Conservation (phyloP, 345 rosid genomes). For the Cardiospermum halicacabum region DNA sequence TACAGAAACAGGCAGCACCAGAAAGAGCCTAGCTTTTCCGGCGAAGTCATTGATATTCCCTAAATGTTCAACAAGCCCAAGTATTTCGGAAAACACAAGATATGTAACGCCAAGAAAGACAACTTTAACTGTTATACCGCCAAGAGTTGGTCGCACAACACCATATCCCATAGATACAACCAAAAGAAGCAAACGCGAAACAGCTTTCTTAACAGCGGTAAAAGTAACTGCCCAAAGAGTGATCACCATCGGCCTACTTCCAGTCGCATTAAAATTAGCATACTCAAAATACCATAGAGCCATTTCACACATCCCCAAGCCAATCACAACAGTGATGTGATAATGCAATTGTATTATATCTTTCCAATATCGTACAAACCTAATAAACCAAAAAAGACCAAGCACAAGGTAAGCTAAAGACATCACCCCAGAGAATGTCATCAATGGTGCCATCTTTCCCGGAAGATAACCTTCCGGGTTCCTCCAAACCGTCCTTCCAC, state of each 20-base stretch:
- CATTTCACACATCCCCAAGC: conserved; percentile 46
- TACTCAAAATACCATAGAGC: conserved; percentile 40
- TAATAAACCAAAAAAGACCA: conserved; percentile 38
- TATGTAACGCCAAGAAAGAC: conserved; percentile 32
- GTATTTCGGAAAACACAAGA: conserved; percentile 32
- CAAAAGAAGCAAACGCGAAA: conserved; percentile 31
- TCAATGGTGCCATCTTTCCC: conserved; percentile 40
- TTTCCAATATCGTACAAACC: conserved; percentile 35
- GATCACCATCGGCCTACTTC: conserved; percentile 32
- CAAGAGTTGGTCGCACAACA: conserved; percentile 35
- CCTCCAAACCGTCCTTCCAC: conserved; percentile 42
- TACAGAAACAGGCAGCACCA: conserved; percentile 33
- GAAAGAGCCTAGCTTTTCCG: conserved; percentile 31
- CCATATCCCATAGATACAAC: conserved; percentile 46
- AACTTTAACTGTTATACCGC: conserved; percentile 25
- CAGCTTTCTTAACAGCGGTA: conserved; percentile 33
- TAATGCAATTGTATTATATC: conserved; percentile 33
- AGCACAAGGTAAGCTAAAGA: conserved; percentile 34
- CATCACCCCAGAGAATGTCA: conserved; percentile 36
- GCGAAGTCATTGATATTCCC: conserved; percentile 39
- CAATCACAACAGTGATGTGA: conserved; percentile 37
- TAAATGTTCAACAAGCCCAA: conserved; percentile 35
- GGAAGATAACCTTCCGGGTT: conserved; percentile 41
- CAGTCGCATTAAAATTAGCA: conserved; percentile 35
- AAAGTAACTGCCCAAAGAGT: conserved; percentile 36